Evolutionary conservation across 2,329 filamentous ascomycete species (phyloP).

Genomic region (Fusarium pilosicola): DNA sequence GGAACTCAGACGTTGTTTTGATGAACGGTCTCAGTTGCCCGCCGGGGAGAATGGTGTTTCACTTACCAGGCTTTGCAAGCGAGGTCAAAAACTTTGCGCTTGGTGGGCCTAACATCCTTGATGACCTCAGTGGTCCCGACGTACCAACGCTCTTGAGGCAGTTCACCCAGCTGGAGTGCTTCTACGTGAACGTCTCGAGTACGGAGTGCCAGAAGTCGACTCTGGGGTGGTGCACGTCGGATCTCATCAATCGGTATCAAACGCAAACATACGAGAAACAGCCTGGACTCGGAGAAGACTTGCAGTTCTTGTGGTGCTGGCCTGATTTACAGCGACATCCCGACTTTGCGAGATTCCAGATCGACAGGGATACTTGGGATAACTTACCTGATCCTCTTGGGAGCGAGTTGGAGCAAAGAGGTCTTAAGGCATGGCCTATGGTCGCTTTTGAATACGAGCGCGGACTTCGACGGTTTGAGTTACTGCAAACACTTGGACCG

Average conservation of each 20-base stretch:
- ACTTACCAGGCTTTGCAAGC: slow-evolving; percentile 44
- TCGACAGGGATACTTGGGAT: slow-evolving; percentile 22
- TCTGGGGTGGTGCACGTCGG: slow-evolving; percentile 48
- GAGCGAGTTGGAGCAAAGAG: slow-evolving; percentile 1
- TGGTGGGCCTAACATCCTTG: background rate
- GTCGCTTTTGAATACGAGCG: slow-evolving; percentile 41
- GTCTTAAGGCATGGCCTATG: slow-evolving; percentile 46
- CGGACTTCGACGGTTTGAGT: slow-evolving; percentile 30
- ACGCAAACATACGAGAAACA: slow-evolving; percentile 42
- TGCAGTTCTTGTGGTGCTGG: slow-evolving; percentile 46
- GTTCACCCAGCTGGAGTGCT: slow-evolving; percentile 42
- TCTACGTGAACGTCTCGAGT: slow-evolving; percentile 40
- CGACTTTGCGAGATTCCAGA: slow-evolving; percentile 44
- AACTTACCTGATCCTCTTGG: slow-evolving; percentile 4
- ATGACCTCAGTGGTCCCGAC: background rate
- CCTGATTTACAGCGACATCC: slow-evolving; percentile 46
- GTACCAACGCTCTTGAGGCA: background rate
- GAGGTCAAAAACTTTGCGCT: slow-evolving; percentile 46
- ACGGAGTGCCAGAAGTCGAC: slow-evolving; percentile 4
- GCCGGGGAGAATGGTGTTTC: slow-evolving; percentile 19
- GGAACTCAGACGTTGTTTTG: slow-evolving; percentile 46
- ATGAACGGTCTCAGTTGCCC: slow-evolving; percentile 27
- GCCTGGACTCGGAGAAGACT: slow-evolving; percentile 39
- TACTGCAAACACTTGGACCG: slow-evolving; percentile 17
- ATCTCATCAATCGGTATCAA: slow-evolving; percentile 43